phyloP scores from a whole-genome alignment of 306 rosid species.

The Prunus persica region DNA sequence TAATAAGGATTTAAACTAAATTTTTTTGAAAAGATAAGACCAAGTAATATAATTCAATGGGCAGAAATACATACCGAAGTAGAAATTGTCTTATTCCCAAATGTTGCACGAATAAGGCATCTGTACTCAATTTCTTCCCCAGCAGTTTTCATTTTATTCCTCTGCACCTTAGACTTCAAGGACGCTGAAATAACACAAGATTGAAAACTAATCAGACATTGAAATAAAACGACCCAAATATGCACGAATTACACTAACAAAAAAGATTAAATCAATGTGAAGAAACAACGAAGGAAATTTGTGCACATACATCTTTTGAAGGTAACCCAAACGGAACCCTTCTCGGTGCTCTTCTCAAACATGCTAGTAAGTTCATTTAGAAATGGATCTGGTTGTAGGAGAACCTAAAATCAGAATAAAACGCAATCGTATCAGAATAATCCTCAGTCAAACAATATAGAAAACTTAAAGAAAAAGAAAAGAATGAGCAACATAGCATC shows the following conservation, averaged over 20 bases:
- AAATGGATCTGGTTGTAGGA: constrained; percentile 82
- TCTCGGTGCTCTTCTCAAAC: constrained; percentile 75
- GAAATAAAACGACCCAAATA: constrained; percentile 1
- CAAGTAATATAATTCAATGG: neutral
- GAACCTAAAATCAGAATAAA: constrained; percentile 49
- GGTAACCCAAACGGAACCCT: constrained; percentile 96
- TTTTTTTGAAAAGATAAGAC: neutral
- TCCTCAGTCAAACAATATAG: neutral
- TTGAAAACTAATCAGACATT: constrained; percentile 2
- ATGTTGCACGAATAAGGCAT: constrained; percentile 92
- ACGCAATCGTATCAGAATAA: neutral
- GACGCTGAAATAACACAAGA: constrained; percentile 54
- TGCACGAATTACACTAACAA: neutral
- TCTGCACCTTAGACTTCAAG: constrained; percentile 68
- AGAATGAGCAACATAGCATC: neutral
- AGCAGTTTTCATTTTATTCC: constrained; percentile 59
- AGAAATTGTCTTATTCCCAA: constrained; percentile 86
- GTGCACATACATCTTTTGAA: constrained; percentile 77
- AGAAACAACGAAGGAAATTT: neutral
- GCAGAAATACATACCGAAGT: constrained; percentile 58
- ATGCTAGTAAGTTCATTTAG: constrained; percentile 95
- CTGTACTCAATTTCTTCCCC: constrained; percentile 73
- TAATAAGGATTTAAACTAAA: neutral
- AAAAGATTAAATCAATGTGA: neutral
- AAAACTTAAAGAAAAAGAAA: neutral